These are phyloP conservation scores for Diaporthe australafricana DNA, from an alignment of 2,329 filamentous ascomycete genomes.

Conservation along the genomic window DNA sequence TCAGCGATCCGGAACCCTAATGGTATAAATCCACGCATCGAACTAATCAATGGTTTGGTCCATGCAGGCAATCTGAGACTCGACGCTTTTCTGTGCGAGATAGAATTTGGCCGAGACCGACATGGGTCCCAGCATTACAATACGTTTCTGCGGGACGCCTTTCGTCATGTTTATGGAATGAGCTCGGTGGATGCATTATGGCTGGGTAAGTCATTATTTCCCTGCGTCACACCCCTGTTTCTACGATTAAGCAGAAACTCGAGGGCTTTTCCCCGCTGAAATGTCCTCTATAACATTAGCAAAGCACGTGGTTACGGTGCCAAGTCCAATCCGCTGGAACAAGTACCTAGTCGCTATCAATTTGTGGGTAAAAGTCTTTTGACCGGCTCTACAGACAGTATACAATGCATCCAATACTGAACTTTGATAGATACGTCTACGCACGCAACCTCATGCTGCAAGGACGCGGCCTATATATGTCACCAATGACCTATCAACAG, in stretches of 20 bases:
- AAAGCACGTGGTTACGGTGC: background rate
- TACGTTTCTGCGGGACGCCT: fast-evolving
- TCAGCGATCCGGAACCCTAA: background rate
- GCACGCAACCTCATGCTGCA: background rate
- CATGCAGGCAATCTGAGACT: background rate
- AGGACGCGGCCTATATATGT: background rate
- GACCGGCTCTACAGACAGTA: too few relatives aligned
- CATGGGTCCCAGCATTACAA: fast-evolving
- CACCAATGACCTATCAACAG: background rate
- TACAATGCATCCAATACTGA: background rate
- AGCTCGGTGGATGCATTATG: background rate
- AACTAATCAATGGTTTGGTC: background rate
- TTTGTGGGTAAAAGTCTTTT: background rate
- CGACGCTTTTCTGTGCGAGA: background rate
- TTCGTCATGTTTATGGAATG: background rate
- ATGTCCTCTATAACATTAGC: background rate
- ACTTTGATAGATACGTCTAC: background rate
- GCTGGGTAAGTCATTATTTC: background rate
- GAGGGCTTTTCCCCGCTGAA: background rate
- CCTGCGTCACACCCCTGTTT: background rate
- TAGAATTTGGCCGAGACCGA: background rate
- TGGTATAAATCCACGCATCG: background rate
- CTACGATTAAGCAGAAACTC: background rate
- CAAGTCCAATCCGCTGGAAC: background rate
- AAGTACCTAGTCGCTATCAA: background rate